Evolutionary conservation across 345 rosid species (phyloP).

Genomic region (Erucastrum elatum): DNA sequence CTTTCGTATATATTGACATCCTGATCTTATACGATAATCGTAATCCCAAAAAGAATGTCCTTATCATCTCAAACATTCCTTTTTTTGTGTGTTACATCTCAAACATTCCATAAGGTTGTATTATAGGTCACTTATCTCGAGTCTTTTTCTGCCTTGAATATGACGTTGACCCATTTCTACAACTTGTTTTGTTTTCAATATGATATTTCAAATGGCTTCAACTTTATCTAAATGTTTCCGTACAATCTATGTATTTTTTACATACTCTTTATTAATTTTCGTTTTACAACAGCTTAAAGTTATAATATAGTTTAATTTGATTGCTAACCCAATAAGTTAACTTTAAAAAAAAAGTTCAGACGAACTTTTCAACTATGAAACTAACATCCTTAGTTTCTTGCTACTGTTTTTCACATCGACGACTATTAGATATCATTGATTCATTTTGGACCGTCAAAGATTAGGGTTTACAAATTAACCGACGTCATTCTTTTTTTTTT

Average conservation of each 20-base stretch:
- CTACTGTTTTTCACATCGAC: not conserved
- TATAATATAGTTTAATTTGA: not conserved
- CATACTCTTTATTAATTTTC: not conserved
- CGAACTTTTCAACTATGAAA: not conserved
- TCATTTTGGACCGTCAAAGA: not conserved
- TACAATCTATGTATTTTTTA: not conserved
- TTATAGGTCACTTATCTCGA: not conserved
- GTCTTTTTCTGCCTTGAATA: slow-evolving; percentile 5
- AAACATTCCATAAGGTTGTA: slow-evolving; percentile 22
- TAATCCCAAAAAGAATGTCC: not conserved
- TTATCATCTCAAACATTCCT: no score
- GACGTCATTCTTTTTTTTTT: no score
- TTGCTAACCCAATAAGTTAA: not conserved
- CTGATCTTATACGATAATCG: not conserved
- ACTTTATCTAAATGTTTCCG: not conserved
- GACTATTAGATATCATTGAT: no score
- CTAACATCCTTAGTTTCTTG: not conserved
- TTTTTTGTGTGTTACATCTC: no score
- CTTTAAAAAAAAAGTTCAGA: no score
- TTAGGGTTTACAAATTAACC: not conserved
- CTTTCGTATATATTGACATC: not conserved
- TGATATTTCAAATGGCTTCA: not conserved
- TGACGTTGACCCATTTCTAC: slow-evolving; percentile 20
- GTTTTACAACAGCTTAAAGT: not conserved
- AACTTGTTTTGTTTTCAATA: slow-evolving; percentile 16